A percentile compares a stretch with the other conserved stretches of the same genome.
These are phyloP conservation scores for Escovopsis sp. DNA, from an alignment of 2,329 filamentous ascomycete genomes.

Conservation along the genomic window DNA sequence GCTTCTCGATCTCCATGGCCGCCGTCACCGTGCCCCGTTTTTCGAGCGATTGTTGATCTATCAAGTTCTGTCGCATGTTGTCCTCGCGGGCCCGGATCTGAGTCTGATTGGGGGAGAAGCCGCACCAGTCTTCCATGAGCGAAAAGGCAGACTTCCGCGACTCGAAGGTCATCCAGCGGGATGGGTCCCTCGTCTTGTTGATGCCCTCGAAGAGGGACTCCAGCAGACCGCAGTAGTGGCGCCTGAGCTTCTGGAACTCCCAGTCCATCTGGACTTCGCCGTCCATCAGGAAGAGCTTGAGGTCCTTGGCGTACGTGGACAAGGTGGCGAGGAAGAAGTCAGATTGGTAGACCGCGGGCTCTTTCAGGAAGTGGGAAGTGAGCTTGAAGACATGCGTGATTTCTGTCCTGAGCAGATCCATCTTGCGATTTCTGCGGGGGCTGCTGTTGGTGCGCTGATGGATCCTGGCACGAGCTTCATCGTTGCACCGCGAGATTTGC, in stretches of 20 bases:
- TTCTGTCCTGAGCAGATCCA: constrained; percentile 78
- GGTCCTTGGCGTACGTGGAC: constrained; percentile 75
- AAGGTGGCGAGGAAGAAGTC: constrained; percentile 86
- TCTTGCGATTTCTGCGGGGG: constrained; percentile 65
- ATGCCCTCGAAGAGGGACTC: constrained; percentile 89
- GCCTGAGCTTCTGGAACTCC: constrained; percentile 81
- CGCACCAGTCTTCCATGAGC: constrained; percentile 98
- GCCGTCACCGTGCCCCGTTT: constrained; percentile 70
- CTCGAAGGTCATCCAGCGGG: constrained; percentile 95
- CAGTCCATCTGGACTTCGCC: constrained; percentile 88
- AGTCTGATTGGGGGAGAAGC: constrained; percentile 79
- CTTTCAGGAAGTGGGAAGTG: constrained; percentile 75
- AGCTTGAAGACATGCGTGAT: constrained; percentile 94
- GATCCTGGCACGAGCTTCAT: constrained; percentile 73
- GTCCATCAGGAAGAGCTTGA: constrained; percentile 90
- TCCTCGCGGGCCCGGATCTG: constrained; percentile 75
- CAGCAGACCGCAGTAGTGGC: constrained; percentile 87
- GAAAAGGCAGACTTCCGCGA: constrained; percentile 89
- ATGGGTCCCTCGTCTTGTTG: constrained; percentile 68
- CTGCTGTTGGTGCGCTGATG: constrained; percentile 78
- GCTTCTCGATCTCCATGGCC: constrained; percentile 93
- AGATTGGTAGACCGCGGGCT: constrained; percentile 64
- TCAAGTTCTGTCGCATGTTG: constrained; percentile 70
- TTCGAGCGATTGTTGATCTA: constrained; percentile 62
- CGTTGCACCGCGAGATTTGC: constrained; percentile 71